Evolutionary conservation across 768 basidiomycete species (phyloP), one percentile per base, ranked within the genome.

Genomic region (Rickenella mellea): DNA sequence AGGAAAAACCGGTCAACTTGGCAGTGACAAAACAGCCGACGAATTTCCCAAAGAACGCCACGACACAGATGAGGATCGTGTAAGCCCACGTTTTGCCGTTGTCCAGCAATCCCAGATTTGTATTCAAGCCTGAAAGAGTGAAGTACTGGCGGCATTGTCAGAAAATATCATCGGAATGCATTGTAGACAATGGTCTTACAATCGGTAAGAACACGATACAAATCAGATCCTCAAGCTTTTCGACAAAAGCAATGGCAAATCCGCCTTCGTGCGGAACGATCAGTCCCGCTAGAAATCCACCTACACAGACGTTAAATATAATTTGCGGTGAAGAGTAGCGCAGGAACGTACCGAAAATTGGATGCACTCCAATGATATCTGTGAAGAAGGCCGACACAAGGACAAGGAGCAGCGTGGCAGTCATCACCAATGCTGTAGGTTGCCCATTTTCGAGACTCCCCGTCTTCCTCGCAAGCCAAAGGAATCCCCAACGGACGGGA

Each of bases 151-250:
- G 17, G 25, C 27, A 6, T n/a, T 33, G 40, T 43, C 45, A 53
- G 45, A 29, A 57, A 24, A 31, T 36, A 44, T 40, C 24, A 29
- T 26, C 31, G 35, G 14, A 10, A 27, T 12, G 25, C 15, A 11
- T 41, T 19, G 27, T 33, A 19, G 39, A 4, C 17, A 32, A 20
- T 12, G 14, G 20, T 60, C 82, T 46, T 56, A 87, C 85, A 44
- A 89, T 67, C 5, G 88, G 88, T 25, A 92, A 52, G 54, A 90
- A 76, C 4, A 88, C 54, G 45, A 88, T 76, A 4, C 73, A 62
- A 7, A 91, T 78, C n/a, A 92, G 63, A 66, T 94, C 91, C 61
- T 96, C 91, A 21, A 92, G 60, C 59, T 85, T 92, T 51, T 89
- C 86, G 0, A 86, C 80, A 12, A 93, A 55, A 0, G 83, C 71